Evolutionary conservation across 495 filamentous ascomycete genomes (phyloP).

Genomic region (Penicillium coffeae): DNA sequence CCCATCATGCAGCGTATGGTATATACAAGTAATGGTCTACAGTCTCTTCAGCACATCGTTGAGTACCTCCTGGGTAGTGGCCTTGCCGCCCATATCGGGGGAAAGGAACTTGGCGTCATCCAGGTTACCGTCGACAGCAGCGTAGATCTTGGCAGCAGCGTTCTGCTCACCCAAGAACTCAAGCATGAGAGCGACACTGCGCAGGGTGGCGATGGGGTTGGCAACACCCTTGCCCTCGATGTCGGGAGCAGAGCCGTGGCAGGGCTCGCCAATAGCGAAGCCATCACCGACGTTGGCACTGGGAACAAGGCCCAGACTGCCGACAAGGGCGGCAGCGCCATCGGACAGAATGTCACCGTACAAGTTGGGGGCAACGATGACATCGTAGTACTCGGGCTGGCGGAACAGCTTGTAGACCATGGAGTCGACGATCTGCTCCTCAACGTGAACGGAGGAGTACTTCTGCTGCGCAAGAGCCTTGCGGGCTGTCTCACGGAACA

Average conservation of each 20-base stretch:
- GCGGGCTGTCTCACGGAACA: constrained; percentile 81
- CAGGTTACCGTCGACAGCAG: constrained; percentile 87
- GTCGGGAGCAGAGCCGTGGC: constrained; percentile 93
- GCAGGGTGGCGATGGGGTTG: constrained; percentile 92
- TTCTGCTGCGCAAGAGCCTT: constrained; percentile 60
- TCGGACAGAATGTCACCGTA: constrained; percentile 97
- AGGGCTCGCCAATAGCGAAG: constrained; percentile 97
- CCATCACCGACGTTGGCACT: constrained; percentile 91
- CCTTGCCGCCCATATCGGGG: constrained; percentile 88
- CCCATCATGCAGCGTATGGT: neutral
- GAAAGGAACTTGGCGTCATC: constrained; percentile 77
- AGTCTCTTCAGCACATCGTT: constrained; percentile 83
- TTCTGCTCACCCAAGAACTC: constrained; percentile 86
- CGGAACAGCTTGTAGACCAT: constrained; percentile 99
- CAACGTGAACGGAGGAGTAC: constrained; percentile 63
- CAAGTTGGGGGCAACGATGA: constrained; percentile 95
- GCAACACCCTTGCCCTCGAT: constrained; percentile 89
- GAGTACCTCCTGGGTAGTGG: constrained; percentile 83
- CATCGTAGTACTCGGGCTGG: constrained; percentile 89
- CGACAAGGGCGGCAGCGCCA: constrained; percentile 91
- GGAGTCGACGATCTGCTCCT: constrained; percentile 97
- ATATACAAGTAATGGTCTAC: constrained; percentile 44
- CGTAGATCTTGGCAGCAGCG: constrained; percentile 84
- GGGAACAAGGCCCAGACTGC: constrained; percentile 91
- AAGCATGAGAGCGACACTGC: constrained; percentile 90